A percentile compares a stretch with the other conserved stretches of the same genome.
These are phyloP conservation scores for Funneliformis caledonium DNA, from an alignment of 371 early-diverging fungal genomes.

Conservation along the genomic window DNA sequence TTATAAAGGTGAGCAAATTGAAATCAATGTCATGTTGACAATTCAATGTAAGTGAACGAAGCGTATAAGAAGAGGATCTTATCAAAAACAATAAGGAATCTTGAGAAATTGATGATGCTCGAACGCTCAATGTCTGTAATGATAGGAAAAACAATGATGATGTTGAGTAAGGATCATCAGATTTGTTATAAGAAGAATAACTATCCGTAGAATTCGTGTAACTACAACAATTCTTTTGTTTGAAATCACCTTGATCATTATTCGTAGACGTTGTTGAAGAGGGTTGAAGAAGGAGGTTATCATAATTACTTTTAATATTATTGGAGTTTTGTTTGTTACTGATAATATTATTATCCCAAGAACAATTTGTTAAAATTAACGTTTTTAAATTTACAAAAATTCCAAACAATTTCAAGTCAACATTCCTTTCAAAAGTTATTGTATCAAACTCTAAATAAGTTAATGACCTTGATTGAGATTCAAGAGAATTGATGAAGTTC, in stretches of 20 bases:
- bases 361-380: not conserved
- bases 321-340: too few species aligned
- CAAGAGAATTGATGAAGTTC: constrained; percentile 1
- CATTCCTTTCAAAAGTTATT: constrained; percentile 10
- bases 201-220: too few species aligned
- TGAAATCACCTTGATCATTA: too few species aligned
- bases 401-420: not conserved
- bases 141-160: not conserved
- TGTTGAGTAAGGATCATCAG: not conserved
- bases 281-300: not conserved
- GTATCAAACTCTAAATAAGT: constrained; percentile 16
- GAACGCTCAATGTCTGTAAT: not conserved
- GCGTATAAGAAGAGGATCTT: not conserved
- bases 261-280: too few species aligned
- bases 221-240: too few species aligned
- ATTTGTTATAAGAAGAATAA: too few species aligned
- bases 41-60: not conserved
- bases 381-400: constrained; percentile 5
- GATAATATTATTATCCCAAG: not conserved
- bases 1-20: not conserved
- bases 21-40: constrained; percentile 24
- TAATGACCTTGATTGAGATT: constrained; percentile 19
- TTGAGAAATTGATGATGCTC: not conserved
- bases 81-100: not conserved
- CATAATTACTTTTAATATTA: too few species aligned